A percentile compares a stretch with the other conserved stretches of the same genome.
Conservation (phyloP, 2,329 filamentous ascomycete species). For the Dactylellina parvicollis region DNA sequence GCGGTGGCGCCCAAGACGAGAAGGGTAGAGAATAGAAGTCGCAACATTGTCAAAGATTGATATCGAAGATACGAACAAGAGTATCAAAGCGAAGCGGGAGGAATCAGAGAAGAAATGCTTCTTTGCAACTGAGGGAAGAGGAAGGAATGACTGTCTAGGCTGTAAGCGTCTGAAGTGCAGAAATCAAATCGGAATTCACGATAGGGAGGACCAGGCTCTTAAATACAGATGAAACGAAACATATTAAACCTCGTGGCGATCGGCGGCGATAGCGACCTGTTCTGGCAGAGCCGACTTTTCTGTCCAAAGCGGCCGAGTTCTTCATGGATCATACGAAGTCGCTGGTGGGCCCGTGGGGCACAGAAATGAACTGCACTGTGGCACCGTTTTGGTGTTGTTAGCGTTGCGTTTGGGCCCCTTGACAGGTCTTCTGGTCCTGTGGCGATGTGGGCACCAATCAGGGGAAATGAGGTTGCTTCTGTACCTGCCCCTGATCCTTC, state of each 20-base stretch:
- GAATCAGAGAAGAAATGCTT: conserved; percentile 8
- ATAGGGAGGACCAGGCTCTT: conserved; percentile 24
- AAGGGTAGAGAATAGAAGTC: conserved; percentile 32
- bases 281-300: conserved; percentile 6
- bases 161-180: conserved; percentile 29
- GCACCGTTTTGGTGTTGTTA: conserved; percentile 35
- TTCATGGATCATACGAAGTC: conserved; percentile 22
- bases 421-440: conserved; percentile 17
- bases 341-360: conserved; percentile 19
- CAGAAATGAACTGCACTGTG: conserved; percentile 11
- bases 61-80: conserved; percentile 4
- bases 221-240: conserved; percentile 46
- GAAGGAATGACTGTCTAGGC: conserved; percentile 29
- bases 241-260: conserved; percentile 36
- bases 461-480: conserved; percentile 25
- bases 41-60: conserved; percentile 34
- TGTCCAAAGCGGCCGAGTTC: conserved; percentile 19
- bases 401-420: conserved; percentile 42
- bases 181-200: conserved; percentile 2
- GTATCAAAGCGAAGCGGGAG: conserved; percentile 1
- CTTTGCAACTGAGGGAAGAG: conserved; percentile 40
- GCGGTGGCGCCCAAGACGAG: conserved; percentile 35
- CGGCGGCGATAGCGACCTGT: conserved; percentile 30
- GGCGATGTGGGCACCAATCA: conserved; percentile 48
- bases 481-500: conserved; percentile 41